phyloP scores from a whole-genome alignment of 2,329 filamentous ascomycete species.

The Clarireedia hainanense region DNA sequence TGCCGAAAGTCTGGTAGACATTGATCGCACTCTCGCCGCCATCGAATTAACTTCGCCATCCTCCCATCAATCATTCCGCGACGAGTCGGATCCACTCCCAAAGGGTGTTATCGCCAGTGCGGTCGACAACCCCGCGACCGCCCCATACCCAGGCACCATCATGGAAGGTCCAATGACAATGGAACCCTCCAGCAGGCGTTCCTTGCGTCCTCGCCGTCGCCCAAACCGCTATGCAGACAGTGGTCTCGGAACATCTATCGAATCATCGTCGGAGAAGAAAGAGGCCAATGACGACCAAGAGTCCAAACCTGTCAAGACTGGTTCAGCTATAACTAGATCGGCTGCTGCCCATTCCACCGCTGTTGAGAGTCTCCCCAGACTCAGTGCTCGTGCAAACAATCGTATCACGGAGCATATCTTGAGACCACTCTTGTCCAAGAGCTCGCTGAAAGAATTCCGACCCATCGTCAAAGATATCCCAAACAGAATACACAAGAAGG shows the following conservation, averaged over 20 bases:
- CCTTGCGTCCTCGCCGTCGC: constrained; percentile 48
- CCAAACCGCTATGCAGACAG: constrained; percentile 69
- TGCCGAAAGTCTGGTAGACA: constrained; percentile 55
- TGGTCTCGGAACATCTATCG: constrained; percentile 77
- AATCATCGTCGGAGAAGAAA: constrained; percentile 44
- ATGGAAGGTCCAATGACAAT: constrained; percentile 36
- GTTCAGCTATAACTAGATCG: constrained; percentile 55
- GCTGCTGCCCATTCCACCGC: constrained; percentile 41
- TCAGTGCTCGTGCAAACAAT: constrained; percentile 63
- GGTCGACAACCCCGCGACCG: constrained; percentile 37
- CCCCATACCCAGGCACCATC: constrained; percentile 22
- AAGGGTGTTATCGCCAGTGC: constrained; percentile 50
- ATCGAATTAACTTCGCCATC: constrained; percentile 32
- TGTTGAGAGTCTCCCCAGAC: constrained; percentile 45
- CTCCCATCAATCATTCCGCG: constrained; percentile 36
- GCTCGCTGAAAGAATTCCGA: constrained; percentile 71
- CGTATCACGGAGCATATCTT: constrained; percentile 76
- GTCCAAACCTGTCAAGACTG: constrained; percentile 35
- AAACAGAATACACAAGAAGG: constrained; percentile 69
- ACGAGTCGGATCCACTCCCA: constrained; percentile 53
- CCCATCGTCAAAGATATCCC: constrained; percentile 72
- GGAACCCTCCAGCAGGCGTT: constrained; percentile 38
- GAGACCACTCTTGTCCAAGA: constrained; percentile 66
- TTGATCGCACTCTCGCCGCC: constrained; percentile 54
- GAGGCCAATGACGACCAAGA: constrained; percentile 33